phyloP scores from a whole-genome alignment of 2,329 filamentous ascomycete genomes.

The Aspergillus fischeri region DNA sequence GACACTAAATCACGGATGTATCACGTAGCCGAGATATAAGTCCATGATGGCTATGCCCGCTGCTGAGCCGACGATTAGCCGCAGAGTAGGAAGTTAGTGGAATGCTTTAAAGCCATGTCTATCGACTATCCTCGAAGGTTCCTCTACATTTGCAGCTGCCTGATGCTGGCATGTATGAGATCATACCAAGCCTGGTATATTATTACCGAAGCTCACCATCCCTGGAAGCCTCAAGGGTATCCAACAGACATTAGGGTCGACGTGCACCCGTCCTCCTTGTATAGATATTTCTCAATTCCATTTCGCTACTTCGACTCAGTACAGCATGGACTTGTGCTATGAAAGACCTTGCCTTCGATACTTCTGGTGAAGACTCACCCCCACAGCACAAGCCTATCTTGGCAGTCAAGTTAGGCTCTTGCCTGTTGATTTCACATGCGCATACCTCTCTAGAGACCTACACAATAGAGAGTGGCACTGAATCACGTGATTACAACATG shows the following conservation, averaged over 20 bases:
- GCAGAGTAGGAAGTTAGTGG: background rate
- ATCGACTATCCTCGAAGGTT: too few species aligned
- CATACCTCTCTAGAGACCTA: background rate
- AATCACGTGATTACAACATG: constrained; percentile 3
- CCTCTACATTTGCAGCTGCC: too few species aligned
- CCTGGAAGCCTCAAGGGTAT: too few species aligned
- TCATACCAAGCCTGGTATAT: background rate
- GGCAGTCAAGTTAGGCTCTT: background rate
- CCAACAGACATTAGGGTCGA: background rate
- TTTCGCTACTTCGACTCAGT: background rate
- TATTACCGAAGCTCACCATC: background rate
- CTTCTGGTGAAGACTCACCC: background rate
- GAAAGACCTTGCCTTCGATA: background rate
- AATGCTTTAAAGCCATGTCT: background rate
- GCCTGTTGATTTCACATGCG: background rate
- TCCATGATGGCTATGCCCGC: background rate
- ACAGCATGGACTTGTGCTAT: background rate
- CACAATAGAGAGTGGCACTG: too few species aligned
- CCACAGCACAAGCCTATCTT: background rate
- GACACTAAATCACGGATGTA: too few species aligned
- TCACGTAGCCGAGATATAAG: too few species aligned
- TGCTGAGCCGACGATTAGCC: constrained; percentile 8
- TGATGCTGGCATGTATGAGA: too few species aligned
- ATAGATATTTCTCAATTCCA: too few species aligned
- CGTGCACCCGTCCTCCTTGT: too few species aligned